phyloP scores from a whole-genome alignment of 805 yeast genomes.

The Candida boidinii region DNA sequence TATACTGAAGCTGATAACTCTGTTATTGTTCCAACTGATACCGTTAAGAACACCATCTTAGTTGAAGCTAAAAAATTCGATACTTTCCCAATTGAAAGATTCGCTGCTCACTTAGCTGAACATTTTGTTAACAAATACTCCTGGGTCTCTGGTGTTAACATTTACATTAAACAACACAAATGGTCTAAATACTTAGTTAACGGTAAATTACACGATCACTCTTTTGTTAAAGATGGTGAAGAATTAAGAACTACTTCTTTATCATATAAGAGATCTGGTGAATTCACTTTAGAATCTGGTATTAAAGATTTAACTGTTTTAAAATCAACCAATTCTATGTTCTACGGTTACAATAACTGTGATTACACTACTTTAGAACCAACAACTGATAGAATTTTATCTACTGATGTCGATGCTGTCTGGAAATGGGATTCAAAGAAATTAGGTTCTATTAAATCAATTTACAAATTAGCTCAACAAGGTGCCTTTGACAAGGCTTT shows the following conservation, averaged over 20 bases:
- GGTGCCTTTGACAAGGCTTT: conserved; percentile 62
- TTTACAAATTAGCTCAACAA: conserved; percentile 42
- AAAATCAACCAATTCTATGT: conserved; percentile 89
- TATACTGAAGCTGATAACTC: conserved; percentile 86
- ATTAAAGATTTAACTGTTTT: conserved; percentile 75
- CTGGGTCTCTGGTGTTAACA: conserved; percentile 67
- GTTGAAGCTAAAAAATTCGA: conserved; percentile 76
- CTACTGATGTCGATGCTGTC: conserved; percentile 72
- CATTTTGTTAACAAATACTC: conserved; percentile 73
- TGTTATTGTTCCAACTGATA: conserved; percentile 89
- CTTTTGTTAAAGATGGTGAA: conserved; percentile 78
- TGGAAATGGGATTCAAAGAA: conserved; percentile 57
- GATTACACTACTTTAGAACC: conserved; percentile 86
- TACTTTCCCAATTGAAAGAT: conserved; percentile 86
- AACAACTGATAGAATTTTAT: conserved; percentile 74
- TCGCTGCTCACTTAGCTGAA: conserved; percentile 75
- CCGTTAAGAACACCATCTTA: conserved; percentile 82
- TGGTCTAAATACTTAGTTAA: conserved; percentile 74
- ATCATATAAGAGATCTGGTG: conserved; percentile 42
- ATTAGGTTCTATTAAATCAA: conserved; percentile 39
- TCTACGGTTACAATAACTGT: conserved; percentile 77
- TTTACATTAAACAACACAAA: conserved; percentile 59
- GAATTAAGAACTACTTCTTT: conserved; percentile 62
- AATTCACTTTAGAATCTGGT: conserved; percentile 54
- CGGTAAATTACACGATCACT: conserved; percentile 74